Evolutionary conservation across 2,329 filamentous ascomycete genomes (phyloP), one percentile per base, ranked within the genome.

Genomic region (Ceratocystis colombiana): DNA sequence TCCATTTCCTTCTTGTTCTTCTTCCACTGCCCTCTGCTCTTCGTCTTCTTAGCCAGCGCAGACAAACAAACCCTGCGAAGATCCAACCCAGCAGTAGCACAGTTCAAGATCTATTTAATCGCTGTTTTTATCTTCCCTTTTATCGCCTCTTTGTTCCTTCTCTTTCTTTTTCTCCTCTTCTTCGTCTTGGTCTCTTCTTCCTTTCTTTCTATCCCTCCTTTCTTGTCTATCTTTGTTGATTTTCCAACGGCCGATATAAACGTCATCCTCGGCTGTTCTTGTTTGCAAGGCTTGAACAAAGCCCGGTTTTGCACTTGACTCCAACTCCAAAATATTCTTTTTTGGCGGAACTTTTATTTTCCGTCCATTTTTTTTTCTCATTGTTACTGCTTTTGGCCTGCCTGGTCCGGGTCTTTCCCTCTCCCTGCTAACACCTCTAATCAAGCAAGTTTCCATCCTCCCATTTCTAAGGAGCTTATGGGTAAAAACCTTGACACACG

Each of bases 211-310:
- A 22, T 33, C 37, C 3, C 25, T 59, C 20, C 41, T 15, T 12
- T 28, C 25, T 28, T 55, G 28, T 41, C 37, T 55, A n/a, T 44
- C 22, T 20, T 45, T 15, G 4, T 15, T 45, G 2, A 44, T 20
- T 41, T 15, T 45, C 61, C 61, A 63, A 59, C 55, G 25, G 55
- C 33, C 55, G 55, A 59, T 59, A 59, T 59, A 59, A 59, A 59
- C 55, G 55, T 59, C 55, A 59, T 59, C 55, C 55, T 59, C 55
- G 55, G 55, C 55, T 59, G 55, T 59, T 59, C 28, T 30, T 22
- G n/a, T n/a, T 33, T 30, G 17, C 30, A n/a, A 17, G 15, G 8
- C 55, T 59, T 59, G 28, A 28, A 37, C 48, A 53, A n/a, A 53
- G n/a, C n/a, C 37, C 37, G 12, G 37, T 41, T 41, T 41, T 41